Conservation (phyloP, 2,329 filamentous ascomycete species). For the Stagonosporopsis cucurbitacearum region DNA sequence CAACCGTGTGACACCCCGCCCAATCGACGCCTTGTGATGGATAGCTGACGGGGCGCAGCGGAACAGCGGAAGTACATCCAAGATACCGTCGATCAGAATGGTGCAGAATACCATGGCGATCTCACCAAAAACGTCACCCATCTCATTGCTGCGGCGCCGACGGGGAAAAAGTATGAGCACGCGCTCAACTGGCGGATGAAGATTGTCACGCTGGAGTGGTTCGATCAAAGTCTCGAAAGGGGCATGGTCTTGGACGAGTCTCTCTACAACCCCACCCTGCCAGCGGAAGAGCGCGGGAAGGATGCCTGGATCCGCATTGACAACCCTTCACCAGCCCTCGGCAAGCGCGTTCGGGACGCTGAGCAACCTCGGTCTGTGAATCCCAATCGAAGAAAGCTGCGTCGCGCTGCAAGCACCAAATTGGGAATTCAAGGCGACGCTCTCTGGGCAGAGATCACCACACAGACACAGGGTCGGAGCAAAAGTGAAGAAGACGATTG, state of each 20-base stretch:
- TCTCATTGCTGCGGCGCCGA: slow-evolving; percentile 77
- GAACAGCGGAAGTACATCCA: slow-evolving; percentile 74
- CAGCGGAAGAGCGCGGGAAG: slow-evolving; percentile 72
- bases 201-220: slow-evolving; percentile 83
- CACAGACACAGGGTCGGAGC: slow-evolving; percentile 35
- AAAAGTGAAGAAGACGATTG: slow-evolving; percentile 42
- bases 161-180: slow-evolving; percentile 88
- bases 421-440: slow-evolving; percentile 78
- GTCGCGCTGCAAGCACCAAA: slow-evolving; percentile 85
- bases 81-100: slow-evolving; percentile 70
- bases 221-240: slow-evolving; percentile 79
- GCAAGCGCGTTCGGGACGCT: slow-evolving; percentile 43
- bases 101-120: slow-evolving; percentile 86
- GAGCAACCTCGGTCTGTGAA: slow-evolving; percentile 52
- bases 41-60: slow-evolving; percentile 54
- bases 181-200: slow-evolving; percentile 83
- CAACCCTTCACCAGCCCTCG: slow-evolving; percentile 51
- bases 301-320: slow-evolving; percentile 70
- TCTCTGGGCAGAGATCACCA: slow-evolving; percentile 90
- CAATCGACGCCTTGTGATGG: neutral
- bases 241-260: slow-evolving; percentile 90
- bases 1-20: slow-evolving; percentile 56
- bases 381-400: slow-evolving; percentile 72
- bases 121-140: slow-evolving; percentile 87
- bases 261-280: slow-evolving; percentile 79